These are phyloP conservation scores for Candida odintsovae DNA, from an alignment of 805 yeast species.

Conservation along the genomic window DNA sequence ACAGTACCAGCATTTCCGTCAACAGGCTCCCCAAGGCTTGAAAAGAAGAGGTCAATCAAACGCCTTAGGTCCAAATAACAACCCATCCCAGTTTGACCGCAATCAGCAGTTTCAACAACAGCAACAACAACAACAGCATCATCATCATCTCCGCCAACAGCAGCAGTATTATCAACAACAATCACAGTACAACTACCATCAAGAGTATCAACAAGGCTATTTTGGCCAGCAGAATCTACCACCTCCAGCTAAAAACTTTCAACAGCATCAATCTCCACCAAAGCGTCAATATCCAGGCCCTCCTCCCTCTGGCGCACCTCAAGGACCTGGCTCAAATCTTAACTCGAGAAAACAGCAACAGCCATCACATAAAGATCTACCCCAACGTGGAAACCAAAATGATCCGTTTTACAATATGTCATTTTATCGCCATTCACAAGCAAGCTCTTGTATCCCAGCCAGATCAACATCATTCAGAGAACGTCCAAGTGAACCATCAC, in stretches of 20 bases:
- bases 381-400: background rate
- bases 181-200: background rate
- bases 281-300: background rate
- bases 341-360: background rate
- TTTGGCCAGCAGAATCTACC: background rate
- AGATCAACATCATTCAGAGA: background rate
- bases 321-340: background rate
- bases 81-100: background rate
- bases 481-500: background rate
- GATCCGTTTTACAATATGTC: background rate
- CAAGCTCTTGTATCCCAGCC: background rate
- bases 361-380: background rate
- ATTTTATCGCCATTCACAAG: background rate
- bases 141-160: too few relatives aligned
- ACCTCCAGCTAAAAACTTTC: background rate
- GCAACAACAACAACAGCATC: background rate
- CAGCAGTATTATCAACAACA: too few relatives aligned
- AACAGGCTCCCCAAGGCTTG: background rate
- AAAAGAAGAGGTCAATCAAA: background rate
- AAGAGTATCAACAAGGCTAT: background rate
- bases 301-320: too few relatives aligned
- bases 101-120: background rate
- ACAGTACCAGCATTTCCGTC: background rate
- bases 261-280: background rate
- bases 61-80: background rate